Percentiles rank a stretch among this genome's conserved stretches.
These are phyloP conservation scores for Stemphylium beticola DNA, from an alignment of 2,329 filamentous ascomycete genomes.

Conservation along the genomic window DNA sequence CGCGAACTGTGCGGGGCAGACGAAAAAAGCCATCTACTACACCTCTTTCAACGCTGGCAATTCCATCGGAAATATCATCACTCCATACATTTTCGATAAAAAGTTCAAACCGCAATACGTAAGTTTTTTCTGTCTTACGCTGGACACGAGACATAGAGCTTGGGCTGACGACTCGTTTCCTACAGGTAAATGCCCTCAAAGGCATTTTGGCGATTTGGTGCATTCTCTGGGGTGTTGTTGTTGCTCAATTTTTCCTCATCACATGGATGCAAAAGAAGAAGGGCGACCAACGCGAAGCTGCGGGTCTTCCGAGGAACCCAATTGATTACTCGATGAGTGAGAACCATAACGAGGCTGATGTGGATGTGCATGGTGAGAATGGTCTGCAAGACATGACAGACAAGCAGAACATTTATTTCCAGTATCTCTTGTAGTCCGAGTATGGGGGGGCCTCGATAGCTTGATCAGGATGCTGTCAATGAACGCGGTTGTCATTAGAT, in stretches of 20 bases:
- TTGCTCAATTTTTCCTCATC: slow-evolving; percentile 22
- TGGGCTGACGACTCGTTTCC: slow-evolving; percentile 1
- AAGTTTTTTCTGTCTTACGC: background rate
- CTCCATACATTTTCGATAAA: slow-evolving; percentile 30
- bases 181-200: slow-evolving; percentile 27
- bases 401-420: slow-evolving; percentile 30
- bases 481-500: background rate
- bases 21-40: slow-evolving; percentile 70
- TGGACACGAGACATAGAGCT: background rate
- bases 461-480: background rate
- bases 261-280: slow-evolving; percentile 32
- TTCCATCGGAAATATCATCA: slow-evolving; percentile 66
- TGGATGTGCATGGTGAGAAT: slow-evolving; percentile 29
- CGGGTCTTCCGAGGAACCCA: slow-evolving; percentile 24
- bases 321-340: slow-evolving; percentile 28
- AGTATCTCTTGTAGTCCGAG: slow-evolving; percentile 21
- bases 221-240: slow-evolving; percentile 26
- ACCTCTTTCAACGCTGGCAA: slow-evolving; percentile 68
- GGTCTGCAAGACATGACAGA: slow-evolving; percentile 33
- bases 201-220: slow-evolving; percentile 32
- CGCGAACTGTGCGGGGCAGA: slow-evolving; percentile 70
- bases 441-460: accelerated
- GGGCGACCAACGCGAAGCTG: slow-evolving; percentile 27
- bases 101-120: slow-evolving; percentile 32
- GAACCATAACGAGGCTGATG: slow-evolving; percentile 23